Evolutionary conservation across 1,139 yeast species (phyloP).

Genomic region (Arxiozyma slooffiae): DNA sequence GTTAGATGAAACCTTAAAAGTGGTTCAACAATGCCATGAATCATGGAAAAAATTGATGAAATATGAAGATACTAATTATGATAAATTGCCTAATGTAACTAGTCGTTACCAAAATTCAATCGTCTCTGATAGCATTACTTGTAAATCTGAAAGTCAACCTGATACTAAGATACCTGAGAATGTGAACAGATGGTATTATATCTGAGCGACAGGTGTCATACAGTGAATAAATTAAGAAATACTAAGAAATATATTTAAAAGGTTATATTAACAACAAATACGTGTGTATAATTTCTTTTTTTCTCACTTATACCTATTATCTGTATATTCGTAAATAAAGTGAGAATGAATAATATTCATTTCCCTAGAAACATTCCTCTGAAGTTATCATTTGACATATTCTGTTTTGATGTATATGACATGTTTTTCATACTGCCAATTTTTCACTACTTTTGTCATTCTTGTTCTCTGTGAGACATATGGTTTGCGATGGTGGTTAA

Average conservation of each 20-base stretch:
- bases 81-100: neutral
- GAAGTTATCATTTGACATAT: conserved; percentile 35
- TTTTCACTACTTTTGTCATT: neutral
- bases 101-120: neutral
- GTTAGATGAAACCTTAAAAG: conserved; percentile 58
- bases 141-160: conserved; percentile 7
- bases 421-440: neutral
- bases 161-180: conserved; percentile 35
- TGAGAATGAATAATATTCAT: neutral
- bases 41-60: conserved; percentile 74
- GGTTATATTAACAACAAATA: no score
- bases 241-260: neutral
- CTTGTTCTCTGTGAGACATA: neutral
- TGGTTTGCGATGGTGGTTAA: neutral
- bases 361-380: conserved; percentile 31
- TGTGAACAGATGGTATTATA: conserved; percentile 32
- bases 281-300: neutral
- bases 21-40: conserved; percentile 64
- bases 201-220: conserved; percentile 7
- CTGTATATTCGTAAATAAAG: neutral
- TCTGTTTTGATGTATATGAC: conserved; percentile 3
- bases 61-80: conserved; percentile 20
- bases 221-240: neutral
- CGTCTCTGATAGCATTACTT: neutral
- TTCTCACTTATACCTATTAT: neutral